These are phyloP conservation scores for Cicer judaicum DNA, from an alignment of 306 rosid genomes.

Conservation along the genomic window DNA sequence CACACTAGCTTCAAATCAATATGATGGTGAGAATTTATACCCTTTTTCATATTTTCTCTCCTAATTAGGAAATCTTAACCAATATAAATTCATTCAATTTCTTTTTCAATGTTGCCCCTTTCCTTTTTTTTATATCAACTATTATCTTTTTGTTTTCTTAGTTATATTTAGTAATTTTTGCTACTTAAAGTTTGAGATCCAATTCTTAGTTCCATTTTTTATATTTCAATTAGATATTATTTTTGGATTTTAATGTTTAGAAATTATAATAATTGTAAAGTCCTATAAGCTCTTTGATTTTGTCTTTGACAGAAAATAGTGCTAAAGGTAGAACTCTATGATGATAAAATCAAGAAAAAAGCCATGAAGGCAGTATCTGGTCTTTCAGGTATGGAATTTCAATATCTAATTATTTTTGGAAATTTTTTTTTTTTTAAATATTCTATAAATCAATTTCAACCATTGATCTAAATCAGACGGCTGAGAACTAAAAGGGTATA, in stretches of 20 bases:
- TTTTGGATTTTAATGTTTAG: slow-evolving; percentile 20
- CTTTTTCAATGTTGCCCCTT: no score
- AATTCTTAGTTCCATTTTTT: neutral
- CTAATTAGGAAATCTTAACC: neutral
- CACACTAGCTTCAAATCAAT: slow-evolving; percentile 28
- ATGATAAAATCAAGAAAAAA: slow-evolving; percentile 57
- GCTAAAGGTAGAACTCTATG: slow-evolving; percentile 55
- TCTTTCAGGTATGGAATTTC: slow-evolving; percentile 54
- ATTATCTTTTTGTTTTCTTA: no score
- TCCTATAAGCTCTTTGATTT: slow-evolving; percentile 5
- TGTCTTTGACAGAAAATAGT: slow-evolving; percentile 66
- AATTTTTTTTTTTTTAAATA: no score
- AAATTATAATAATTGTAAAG: neutral
- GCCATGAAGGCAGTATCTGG: slow-evolving; percentile 78
- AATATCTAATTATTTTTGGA: neutral
- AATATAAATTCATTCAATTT: no score
- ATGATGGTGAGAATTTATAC: slow-evolving; percentile 44
- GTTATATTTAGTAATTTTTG: neutral
- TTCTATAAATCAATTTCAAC: no score
- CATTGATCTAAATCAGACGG: no score
- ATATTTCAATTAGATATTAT: neutral
- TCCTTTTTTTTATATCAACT: no score
- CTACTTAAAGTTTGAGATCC: neutral
- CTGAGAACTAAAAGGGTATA: neutral
- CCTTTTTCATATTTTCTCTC: neutral